Evolutionary conservation across 805 yeast genomes (phyloP), one percentile per base, ranked within the genome.

Genomic region (Teunomyces gatunensis): DNA sequence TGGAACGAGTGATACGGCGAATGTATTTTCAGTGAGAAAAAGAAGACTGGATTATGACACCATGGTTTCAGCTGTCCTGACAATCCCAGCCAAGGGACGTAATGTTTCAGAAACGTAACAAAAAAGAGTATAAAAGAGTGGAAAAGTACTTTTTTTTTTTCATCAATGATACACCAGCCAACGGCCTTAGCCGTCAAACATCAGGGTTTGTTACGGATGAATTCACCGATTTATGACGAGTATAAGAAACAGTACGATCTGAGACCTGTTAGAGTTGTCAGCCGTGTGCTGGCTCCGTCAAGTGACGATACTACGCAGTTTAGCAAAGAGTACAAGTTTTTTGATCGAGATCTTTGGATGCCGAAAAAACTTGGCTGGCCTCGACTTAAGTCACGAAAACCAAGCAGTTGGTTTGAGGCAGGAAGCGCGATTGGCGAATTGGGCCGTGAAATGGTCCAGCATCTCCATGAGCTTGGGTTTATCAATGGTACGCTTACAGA

Each of bases 391-490:
- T 5, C 11, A n/a, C 25, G 25, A 6, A 10, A 6, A 12, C n/a
- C 15, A 6, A 13, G 18, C 12, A n/a, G 25, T n/a, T 23, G 6
- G 28, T 37, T 37, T 37, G 40, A 37, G 18, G 28, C 5, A 3
- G 25, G 17, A 6, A 29, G n/a, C 5, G 29, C 17, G 11, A 23
- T 37, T 6, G 43, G 29, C 10, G 43, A 40, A 17, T 20, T 40
- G 13, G 43, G 43, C 6, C 34, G 43, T 3, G 34, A 28, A 9
- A 15, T 40, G 25, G 32, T 40, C 9, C 43, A 28, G 17, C 48
- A 48, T 42, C 47, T 54, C 29, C 46, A 42, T 17, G 53, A 51
- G 30, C 28, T 51, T 11, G 60, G 56, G 5, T 21, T 54, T 10
- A 41, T 42, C 13, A 28, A 41, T 6, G 29, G 44, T 23, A 44